A percentile compares a stretch with the other conserved stretches of the same genome.
phyloP scores from a whole-genome alignment of 192 early-diverging fungal species.

The Polychytrium aggregatum region DNA sequence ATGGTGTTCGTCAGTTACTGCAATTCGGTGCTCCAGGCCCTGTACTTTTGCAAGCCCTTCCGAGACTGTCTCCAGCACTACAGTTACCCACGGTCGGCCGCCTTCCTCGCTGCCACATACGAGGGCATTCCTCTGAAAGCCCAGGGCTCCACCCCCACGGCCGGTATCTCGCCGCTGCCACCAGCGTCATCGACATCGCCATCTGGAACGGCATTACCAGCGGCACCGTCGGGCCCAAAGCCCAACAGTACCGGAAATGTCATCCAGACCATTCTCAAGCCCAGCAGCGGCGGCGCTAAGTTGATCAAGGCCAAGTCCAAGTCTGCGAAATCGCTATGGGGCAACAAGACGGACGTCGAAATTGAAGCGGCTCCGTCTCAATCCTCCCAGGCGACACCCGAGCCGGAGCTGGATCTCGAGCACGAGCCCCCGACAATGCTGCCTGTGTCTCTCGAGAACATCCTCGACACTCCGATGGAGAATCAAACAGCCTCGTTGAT shows the following conservation, averaged over 20 bases:
- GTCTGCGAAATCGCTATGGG: background rate
- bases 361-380: background rate
- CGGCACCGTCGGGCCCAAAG: background rate
- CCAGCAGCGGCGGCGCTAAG: background rate
- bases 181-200: background rate
- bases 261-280: background rate
- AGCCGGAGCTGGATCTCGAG: background rate
- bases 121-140: slow-evolving; percentile 11
- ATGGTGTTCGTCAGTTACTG: slow-evolving; percentile 56
- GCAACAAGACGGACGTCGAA: background rate
- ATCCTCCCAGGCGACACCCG: background rate
- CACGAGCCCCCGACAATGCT: slow-evolving; percentile 4
- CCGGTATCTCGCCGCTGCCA: slow-evolving; percentile 7
- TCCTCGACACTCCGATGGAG: too few species aligned
- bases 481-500: slow-evolving; percentile 59
- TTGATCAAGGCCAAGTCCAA: background rate
- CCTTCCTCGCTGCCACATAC: slow-evolving; percentile 12
- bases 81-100: slow-evolving; percentile 38
- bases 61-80: slow-evolving; percentile 81
- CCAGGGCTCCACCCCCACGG: slow-evolving; percentile 21
- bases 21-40: slow-evolving; percentile 90
- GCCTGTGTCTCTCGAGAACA: too few species aligned
- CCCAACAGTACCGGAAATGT: background rate
- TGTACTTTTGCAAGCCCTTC: slow-evolving; percentile 92
- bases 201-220: background rate